Evolutionary conservation across 352 stramenopile genomes (phyloP).

Genomic region (Hyaloperonospora arabidopsidis): DNA sequence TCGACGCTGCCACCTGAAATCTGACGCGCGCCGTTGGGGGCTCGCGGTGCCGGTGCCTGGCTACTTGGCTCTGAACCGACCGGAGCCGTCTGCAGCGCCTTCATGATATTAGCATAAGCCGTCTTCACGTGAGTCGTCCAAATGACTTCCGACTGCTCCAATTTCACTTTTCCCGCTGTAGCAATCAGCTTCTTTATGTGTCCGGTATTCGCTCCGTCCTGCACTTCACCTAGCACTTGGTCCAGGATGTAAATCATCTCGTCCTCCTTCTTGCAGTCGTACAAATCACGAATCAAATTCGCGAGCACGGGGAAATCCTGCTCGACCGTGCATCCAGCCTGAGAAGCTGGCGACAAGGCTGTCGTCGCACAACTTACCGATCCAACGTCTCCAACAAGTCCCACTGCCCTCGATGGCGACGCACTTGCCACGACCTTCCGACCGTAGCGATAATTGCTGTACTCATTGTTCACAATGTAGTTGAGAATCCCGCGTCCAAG

Average conservation of each 20-base stretch:
- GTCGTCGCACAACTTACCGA: constrained; percentile 9
- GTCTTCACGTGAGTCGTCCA: constrained; percentile 71
- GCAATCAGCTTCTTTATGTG: constrained; percentile 75
- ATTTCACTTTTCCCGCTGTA: constrained; percentile 61
- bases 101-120: constrained; percentile 77
- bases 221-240: constrained; percentile 69
- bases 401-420: constrained; percentile 17
- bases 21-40: constrained; percentile 30
- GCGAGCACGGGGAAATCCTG: constrained; percentile 67
- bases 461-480: constrained; percentile 74
- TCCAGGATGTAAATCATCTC: constrained; percentile 84
- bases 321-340: constrained; percentile 51
- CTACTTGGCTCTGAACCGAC: constrained; percentile 21
- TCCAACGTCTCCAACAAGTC: constrained; percentile 16
- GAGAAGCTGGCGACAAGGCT: constrained; percentile 37
- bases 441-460: constrained; percentile 52
- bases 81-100: constrained; percentile 45
- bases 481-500: constrained; percentile 53
- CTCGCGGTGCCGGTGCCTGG: constrained; percentile 20
- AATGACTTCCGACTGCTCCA: constrained; percentile 42
- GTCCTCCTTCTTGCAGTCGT: constrained; percentile 62
- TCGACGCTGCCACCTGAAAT: constrained; percentile 40
- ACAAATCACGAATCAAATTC: constrained; percentile 66
- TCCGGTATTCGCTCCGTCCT: constrained; percentile 46
- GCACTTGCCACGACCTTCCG: constrained; percentile 38